Base-by-base conservation (phyloP, 2,329 filamentous ascomycete genomes). In the Albophoma yamanashiensis region DNA sequence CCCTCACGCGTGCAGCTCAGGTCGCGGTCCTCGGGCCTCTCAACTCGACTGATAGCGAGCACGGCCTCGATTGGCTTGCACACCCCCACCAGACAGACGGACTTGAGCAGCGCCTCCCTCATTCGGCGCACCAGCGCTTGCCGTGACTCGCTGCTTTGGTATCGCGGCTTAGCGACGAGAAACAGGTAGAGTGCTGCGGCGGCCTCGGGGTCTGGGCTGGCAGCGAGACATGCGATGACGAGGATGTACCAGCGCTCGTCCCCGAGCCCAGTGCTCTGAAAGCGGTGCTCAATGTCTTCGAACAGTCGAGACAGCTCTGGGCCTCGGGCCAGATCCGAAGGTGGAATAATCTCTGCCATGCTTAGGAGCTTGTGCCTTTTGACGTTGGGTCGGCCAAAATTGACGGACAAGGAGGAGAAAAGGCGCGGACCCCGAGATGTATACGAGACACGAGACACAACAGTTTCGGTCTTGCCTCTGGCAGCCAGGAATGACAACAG, bases 121-220 rank as follows among this genome's bases (percentile, higher is more conserved):
- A 52, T 15, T 1, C 47, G 47, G 27, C 47, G 25, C 7, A 52
- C 27, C 27, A 52, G 25, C 15, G 6, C 47, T 31, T 52, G 47
- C 47, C 47, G 25, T 17, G 47, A 25, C 27, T 52, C 47, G 47
- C 27, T 52, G 47, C 47, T 52, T 15, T 34, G 47, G 27, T 34
- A 52, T 20, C 14, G 25, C 47, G 47, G 47, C 27, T 52, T 52
- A 15, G 4, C 15, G 6, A 34, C 27, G 27, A 87, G 76, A 64
- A 85, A 73, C 14, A 75, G 76, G 72, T 87, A 87, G 1, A 87
- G 78, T 15, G 79, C 72, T 34, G 77, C 76, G 22, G 79, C 77
- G 58, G 78, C 75, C 36, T 78, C 76, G 4, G 82, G 80, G 15
- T 64, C 62, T 12, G 56, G 43, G 47, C 47, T 42, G 55, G 56